Evolutionary conservation across 257 asterid species (phyloP).

Genomic region (Lavandula angustifolia): DNA sequence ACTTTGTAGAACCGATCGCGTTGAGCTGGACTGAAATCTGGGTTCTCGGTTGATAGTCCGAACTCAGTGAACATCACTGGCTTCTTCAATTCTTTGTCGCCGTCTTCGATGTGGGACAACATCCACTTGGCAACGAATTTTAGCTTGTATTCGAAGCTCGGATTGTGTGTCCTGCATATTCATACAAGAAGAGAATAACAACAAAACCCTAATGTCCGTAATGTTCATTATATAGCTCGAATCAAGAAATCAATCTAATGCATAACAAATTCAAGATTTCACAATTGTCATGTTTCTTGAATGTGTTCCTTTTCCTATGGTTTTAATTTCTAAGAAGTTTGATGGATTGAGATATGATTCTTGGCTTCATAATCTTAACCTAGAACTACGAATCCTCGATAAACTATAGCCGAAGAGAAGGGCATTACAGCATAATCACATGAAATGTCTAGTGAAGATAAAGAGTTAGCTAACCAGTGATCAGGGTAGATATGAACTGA

Average conservation of each 20-base stretch:
- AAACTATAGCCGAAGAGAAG: no score
- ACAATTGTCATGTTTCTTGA: no score
- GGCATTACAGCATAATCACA: no score
- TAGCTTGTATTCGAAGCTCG: slow-evolving; percentile 65
- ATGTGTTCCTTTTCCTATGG: no score
- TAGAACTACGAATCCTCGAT: no score
- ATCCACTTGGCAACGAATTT: slow-evolving; percentile 81
- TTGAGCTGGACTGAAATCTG: slow-evolving; percentile 62
- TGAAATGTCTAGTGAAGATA: not conserved
- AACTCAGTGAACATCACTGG: slow-evolving; percentile 89
- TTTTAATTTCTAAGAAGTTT: no score
- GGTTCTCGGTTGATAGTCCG: slow-evolving; percentile 76
- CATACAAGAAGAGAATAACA: no score
- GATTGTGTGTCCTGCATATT: slow-evolving; percentile 85
- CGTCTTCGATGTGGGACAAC: slow-evolving; percentile 97
- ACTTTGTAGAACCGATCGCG: slow-evolving; percentile 69
- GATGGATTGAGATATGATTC: no score
- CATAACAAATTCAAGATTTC: not conserved
- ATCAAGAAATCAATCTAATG: not conserved
- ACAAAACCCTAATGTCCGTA: not conserved
- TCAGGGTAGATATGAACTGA: slow-evolving; percentile 96
- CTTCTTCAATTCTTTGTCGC: slow-evolving; percentile 85
- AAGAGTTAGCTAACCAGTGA: slow-evolving; percentile 69
- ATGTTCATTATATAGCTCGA: not conserved
- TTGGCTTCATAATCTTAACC: no score